These are phyloP conservation scores for Ensete ventricosum DNA, from an alignment of 176 grass and related monocot genomes.

Conservation along the genomic window DNA sequence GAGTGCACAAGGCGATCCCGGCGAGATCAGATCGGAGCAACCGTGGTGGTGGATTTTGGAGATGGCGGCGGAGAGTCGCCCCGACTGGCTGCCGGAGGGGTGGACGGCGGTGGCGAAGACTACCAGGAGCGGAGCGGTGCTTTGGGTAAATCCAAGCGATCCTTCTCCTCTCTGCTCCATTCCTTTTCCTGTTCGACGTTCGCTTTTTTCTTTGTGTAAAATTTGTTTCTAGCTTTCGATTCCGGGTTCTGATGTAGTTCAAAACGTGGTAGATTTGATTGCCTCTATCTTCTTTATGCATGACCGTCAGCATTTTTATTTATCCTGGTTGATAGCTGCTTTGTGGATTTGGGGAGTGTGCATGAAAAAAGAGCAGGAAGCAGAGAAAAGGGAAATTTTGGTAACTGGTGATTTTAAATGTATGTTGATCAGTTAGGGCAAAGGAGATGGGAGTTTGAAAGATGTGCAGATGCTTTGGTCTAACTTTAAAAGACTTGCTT, in stretches of 20 bases:
- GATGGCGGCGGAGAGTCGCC: conserved; percentile 2
- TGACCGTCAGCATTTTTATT: not conserved
- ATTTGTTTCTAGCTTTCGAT: not conserved
- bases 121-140: not conserved
- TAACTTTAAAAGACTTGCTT: not conserved
- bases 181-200: not conserved
- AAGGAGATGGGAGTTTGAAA: no score
- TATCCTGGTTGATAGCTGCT: not conserved
- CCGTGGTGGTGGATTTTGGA: not conserved
- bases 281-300: not conserved
- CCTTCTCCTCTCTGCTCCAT: not conserved
- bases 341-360: not conserved
- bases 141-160: conserved; percentile 14
- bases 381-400: not conserved
- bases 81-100: conserved; percentile 18
- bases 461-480: no score
- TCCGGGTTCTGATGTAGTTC: not conserved
- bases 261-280: not conserved
- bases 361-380: not conserved
- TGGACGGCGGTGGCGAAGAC: conserved; percentile 10
- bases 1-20: not conserved
- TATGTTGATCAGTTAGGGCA: not conserved
- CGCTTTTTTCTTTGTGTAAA: no score
- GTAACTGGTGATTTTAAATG: not conserved
- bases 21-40: not conserved